Base-by-base conservation (phyloP, 352 stramenopile genomes). In the Globisporangium takayamanum region DNA sequence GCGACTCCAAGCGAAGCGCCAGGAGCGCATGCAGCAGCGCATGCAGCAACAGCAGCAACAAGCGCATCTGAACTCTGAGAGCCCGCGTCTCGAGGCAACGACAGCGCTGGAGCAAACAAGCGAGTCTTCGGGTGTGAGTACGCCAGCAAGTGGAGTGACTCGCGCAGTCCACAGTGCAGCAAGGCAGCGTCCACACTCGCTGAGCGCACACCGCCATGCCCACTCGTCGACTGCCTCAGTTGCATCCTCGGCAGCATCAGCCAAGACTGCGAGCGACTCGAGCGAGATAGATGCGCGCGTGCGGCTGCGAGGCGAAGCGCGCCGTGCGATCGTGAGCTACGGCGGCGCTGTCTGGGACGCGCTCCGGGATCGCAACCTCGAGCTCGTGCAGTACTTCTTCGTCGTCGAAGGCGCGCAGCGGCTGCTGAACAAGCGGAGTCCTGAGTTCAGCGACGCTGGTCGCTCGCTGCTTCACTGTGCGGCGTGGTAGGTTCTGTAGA, bases 391-490 rank as follows among this genome's bases (percentile, higher is more conserved):
- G 44, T 73, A 77, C 47, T 90, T 83, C 30, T 81, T 92, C 45
- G 51, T 84, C 5, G 76, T 89, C 3, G 78, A 92, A 65, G 77
- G 76, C 2, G 62, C 73, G 14, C 45, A 63, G 14, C 78, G 61
- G 49, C 44, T 92, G 26, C 59, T 89, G 12, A 58, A 55, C 46
- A 60, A 67, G 8, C 74, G 82, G 39, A 72, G 74, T 12, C 76
- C 80, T 8, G 59, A 73, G 10, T 51, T 53, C 12, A 60, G 69
- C 1, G 76, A 92, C 44, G 79, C 74, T n/a, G 70, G 80, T 0
- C 76, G 80, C 5, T 82, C 80, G 12, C 47, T 90, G 33, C 63
- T 92, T 18, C 83, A 92, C 56, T 82, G 62, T 6, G 80, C 83
- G 2, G 74, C 76, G 5, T 92, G 77, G 80, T 88, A 66, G 25